These are phyloP conservation scores for Fusarium pseudograminearum DNA, from an alignment of 2,329 filamentous ascomycete genomes.

Conservation along the genomic window DNA sequence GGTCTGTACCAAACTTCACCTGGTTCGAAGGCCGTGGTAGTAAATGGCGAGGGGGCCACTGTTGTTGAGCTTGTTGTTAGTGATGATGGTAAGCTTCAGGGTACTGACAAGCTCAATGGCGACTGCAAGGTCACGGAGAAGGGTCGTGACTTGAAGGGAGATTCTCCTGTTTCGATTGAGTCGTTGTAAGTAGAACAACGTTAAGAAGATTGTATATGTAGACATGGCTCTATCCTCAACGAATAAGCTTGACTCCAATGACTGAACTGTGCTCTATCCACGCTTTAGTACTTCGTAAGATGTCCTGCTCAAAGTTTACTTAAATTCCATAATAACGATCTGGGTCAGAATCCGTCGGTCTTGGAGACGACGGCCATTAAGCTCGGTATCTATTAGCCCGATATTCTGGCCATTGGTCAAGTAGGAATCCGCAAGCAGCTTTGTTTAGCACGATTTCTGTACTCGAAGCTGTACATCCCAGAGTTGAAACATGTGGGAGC, in stretches of 20 bases:
- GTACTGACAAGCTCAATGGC: constrained; percentile 57
- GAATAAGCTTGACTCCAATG: background rate
- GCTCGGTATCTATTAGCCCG: background rate
- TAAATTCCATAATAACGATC: background rate
- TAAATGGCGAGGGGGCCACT: constrained; percentile 57
- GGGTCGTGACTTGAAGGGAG: constrained; percentile 45
- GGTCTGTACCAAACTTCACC: constrained; percentile 58
- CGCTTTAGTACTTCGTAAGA: background rate
- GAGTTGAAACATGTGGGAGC: background rate
- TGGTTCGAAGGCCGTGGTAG: constrained; percentile 57
- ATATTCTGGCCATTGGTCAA: background rate
- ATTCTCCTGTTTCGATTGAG: constrained; percentile 46
- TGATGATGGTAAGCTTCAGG: constrained; percentile 55
- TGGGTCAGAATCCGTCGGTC: background rate
- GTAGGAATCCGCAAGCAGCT: background rate
- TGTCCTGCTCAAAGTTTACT: background rate
- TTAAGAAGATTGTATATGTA: background rate
- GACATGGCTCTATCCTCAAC: background rate
- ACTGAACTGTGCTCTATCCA: background rate
- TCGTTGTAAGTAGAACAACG: constrained; percentile 23
- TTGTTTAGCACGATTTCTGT: background rate
- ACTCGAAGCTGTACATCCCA: background rate
- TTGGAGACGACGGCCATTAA: background rate
- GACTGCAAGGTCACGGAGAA: constrained; percentile 42
- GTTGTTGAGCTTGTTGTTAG: constrained; percentile 57